A percentile compares a stretch with the other conserved stretches of the same genome.
Evolutionary conservation across 2,329 filamentous ascomycete genomes (phyloP).

Genomic region (Coniella vitis): DNA sequence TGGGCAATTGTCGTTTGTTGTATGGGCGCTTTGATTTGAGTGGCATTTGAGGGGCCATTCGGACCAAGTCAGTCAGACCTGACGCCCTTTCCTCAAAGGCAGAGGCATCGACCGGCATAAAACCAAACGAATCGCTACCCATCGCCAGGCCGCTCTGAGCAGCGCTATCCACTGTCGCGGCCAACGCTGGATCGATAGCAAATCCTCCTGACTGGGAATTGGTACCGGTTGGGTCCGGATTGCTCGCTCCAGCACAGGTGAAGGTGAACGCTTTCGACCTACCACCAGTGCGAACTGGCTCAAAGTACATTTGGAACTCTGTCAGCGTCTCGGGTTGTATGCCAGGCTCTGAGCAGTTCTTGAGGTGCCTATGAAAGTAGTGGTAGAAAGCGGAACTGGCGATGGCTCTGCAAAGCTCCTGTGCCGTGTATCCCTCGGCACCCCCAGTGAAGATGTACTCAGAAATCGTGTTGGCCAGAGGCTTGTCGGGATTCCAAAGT

Average conservation of each 20-base stretch:
- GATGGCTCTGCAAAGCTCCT: conserved; percentile 29
- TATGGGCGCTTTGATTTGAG: neutral
- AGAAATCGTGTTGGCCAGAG: conserved; percentile 28
- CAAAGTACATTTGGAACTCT: conserved; percentile 32
- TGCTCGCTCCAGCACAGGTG: conserved; percentile 18
- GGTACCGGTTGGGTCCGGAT: neutral
- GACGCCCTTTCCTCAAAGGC: conserved; percentile 2
- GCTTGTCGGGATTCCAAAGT: conserved; percentile 28
- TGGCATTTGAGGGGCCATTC: neutral
- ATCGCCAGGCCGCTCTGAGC: neutral
- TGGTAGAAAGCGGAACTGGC: conserved; percentile 30
- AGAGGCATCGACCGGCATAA: conserved; percentile 2
- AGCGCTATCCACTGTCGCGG: neutral
- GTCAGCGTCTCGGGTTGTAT: conserved; percentile 34
- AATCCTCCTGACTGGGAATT: neutral
- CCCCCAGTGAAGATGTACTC: conserved; percentile 28
- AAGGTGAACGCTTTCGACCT: conserved; percentile 38
- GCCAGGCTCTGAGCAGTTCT: conserved; percentile 25
- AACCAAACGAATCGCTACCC: neutral
- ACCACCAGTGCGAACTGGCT: conserved; percentile 28
- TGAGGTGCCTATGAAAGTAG: conserved; percentile 27
- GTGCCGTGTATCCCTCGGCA: conserved; percentile 27
- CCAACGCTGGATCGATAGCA: conserved; percentile 10
- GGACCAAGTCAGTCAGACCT: conserved; percentile 4
- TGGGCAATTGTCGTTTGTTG: neutral